Conservation (phyloP, 495 filamentous ascomycete genomes). For the Astrocystis sublimbata region DNA sequence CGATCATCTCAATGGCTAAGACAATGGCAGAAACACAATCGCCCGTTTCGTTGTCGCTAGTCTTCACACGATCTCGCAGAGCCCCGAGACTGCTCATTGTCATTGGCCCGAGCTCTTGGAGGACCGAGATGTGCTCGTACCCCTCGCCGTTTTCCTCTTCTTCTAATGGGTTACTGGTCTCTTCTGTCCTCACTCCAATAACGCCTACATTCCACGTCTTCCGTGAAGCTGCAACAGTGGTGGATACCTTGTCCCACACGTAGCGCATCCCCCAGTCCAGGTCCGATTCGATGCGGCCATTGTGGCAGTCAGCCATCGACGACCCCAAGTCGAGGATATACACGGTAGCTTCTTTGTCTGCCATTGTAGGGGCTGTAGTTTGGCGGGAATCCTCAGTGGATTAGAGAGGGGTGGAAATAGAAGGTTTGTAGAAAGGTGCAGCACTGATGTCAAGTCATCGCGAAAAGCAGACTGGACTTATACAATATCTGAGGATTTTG, state of each 20-base stretch:
- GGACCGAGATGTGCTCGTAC: conserved; percentile 75
- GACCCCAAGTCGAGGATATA: conserved; percentile 86
- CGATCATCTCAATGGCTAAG: conserved; percentile 84
- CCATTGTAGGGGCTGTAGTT: conserved; percentile 58
- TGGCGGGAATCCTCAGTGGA: neutral
- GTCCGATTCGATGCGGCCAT: conserved; percentile 77
- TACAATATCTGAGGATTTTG: neutral
- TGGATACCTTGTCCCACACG: conserved; percentile 94
- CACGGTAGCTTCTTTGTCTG: conserved; percentile 89
- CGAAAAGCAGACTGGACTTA: neutral
- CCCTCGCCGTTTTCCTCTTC: conserved; percentile 53
- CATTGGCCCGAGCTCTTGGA: conserved; percentile 70
- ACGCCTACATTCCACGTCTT: conserved; percentile 82
- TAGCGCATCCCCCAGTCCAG: conserved; percentile 90
- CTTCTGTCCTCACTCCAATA: conserved; percentile 79
- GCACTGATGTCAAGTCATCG: conserved; percentile 16
- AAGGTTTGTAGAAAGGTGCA: conserved; percentile 4
- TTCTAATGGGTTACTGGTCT: conserved; percentile 66
- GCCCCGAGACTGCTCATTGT: conserved; percentile 67
- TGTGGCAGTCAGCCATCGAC: conserved; percentile 75
- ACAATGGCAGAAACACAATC: conserved; percentile 87
- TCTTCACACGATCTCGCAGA: conserved; percentile 65
- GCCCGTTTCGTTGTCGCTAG: conserved; percentile 57
- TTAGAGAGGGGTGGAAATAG: neutral
- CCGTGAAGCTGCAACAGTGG: conserved; percentile 75